Percentiles rank a stretch among this genome's conserved stretches.
Conservation (phyloP, 108 stramenopile species). For the Nitzschia inconspicua region DNA sequence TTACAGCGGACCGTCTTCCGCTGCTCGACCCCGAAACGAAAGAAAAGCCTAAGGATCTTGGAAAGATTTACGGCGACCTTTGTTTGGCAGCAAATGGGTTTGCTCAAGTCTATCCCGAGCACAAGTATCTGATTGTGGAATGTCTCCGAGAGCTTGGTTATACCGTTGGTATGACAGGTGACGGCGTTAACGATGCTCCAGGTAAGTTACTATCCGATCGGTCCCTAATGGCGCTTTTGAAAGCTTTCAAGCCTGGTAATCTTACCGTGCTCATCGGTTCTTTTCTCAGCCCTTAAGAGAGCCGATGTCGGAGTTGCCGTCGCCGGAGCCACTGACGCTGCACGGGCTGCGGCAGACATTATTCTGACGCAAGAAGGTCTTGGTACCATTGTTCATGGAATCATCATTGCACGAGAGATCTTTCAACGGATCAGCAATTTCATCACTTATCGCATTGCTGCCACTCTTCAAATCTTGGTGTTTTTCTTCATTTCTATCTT, state of each 20-base stretch:
- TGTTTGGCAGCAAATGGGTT: conserved; percentile 59
- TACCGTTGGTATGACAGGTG: too few species aligned
- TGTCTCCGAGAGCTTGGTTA: conserved; percentile 43
- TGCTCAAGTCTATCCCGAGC: conserved; percentile 81
- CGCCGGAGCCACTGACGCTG: conserved; percentile 72
- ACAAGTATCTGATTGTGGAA: conserved; percentile 80
- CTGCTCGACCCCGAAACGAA: conserved; percentile 45
- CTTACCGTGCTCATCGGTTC: too few species aligned
- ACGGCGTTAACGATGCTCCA: too few species aligned
- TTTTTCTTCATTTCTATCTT: conserved; percentile 82
- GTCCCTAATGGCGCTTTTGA: not conserved
- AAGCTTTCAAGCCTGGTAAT: too few species aligned
- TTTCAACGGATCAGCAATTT: conserved; percentile 54
- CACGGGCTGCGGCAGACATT: conserved; percentile 69
- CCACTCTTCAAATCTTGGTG: conserved; percentile 74
- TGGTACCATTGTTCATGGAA: conserved; percentile 56
- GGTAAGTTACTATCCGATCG: not conserved
- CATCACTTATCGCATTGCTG: conserved; percentile 63
- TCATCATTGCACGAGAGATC: conserved; percentile 47
- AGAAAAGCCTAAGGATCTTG: conserved; percentile 27
- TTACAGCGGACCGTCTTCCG: conserved; percentile 37
- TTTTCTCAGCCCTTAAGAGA: conserved; percentile 69
- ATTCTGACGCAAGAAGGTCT: conserved; percentile 66
- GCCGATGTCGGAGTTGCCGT: conserved; percentile 79
- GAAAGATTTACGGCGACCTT: too few species aligned